Percentiles rank a stretch among this genome's conserved stretches.
These are phyloP conservation scores for Sugiyamaella valdiviana DNA, from an alignment of 805 yeast genomes.

Conservation along the genomic window DNA sequence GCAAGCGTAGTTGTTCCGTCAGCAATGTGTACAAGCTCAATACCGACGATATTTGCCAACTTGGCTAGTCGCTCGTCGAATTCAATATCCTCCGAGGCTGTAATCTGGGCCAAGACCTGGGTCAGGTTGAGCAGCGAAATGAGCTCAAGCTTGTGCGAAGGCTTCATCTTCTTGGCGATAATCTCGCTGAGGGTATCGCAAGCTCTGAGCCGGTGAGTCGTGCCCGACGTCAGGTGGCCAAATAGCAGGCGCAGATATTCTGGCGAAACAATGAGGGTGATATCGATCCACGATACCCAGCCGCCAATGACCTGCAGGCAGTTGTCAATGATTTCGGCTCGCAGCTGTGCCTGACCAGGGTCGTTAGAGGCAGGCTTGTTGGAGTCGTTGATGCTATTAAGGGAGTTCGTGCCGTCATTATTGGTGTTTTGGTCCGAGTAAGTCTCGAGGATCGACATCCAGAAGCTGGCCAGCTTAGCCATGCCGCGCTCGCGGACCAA, in stretches of 20 bases:
- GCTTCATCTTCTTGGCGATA: conserved; percentile 71
- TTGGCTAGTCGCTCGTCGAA: conserved; percentile 73
- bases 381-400: not conserved
- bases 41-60: conserved; percentile 64
- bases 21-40: conserved; percentile 64
- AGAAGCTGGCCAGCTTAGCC: conserved; percentile 52
- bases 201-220: conserved; percentile 50
- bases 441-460: conserved; percentile 54
- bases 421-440: conserved; percentile 30
- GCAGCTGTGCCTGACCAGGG: conserved; percentile 18
- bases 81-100: conserved; percentile 40
- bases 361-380: conserved; percentile 1
- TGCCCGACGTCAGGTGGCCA: conserved; percentile 44
- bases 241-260: conserved; percentile 54
- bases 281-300: conserved; percentile 90
- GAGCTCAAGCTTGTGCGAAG: conserved; percentile 62
- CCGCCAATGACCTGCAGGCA: conserved; percentile 67
- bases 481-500: conserved; percentile 72
- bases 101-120: conserved; percentile 40
- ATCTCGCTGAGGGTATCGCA: conserved; percentile 54
- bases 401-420: conserved; percentile 3
- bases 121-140: conserved; percentile 64
- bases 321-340: conserved; percentile 47
- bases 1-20: conserved; percentile 36
- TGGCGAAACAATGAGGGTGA: conserved; percentile 59